phyloP scores from a whole-genome alignment of 129 eudicot genomes.

The Deinandra increscens region DNA sequence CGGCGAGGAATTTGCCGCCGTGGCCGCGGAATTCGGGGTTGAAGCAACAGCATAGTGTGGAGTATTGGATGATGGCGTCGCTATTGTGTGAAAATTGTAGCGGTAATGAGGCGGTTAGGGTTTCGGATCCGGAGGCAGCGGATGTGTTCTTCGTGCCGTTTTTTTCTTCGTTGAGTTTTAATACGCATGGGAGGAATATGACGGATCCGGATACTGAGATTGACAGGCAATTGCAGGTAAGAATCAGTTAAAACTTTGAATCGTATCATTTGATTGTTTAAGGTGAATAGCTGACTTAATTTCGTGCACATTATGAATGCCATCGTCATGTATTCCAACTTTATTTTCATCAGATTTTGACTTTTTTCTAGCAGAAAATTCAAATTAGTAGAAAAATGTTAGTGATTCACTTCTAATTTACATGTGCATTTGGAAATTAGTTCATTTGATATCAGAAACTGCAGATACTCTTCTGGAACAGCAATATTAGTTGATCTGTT shows the following conservation, averaged over 20 bases:
- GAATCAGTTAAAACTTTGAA: not conserved
- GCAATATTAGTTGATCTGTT: not conserved
- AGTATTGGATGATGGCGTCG: constrained; percentile 99
- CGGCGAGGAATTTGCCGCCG: constrained; percentile 56
- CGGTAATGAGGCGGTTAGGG: constrained; percentile 73
- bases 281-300: not conserved
- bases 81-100: constrained; percentile 39
- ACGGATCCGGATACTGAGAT: constrained; percentile 64
- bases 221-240: constrained; percentile 83
- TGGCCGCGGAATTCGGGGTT: constrained; percentile 74
- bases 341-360: not conserved
- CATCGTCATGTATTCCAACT: not conserved
- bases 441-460: not conserved
- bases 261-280: not conserved
- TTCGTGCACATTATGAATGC: constrained; percentile 3
- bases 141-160: constrained; percentile 92
- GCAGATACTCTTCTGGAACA: not conserved
- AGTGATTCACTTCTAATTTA: constrained; percentile 8
- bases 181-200: constrained; percentile 73
- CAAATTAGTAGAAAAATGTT: not conserved
- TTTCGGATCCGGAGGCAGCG: constrained; percentile 73
- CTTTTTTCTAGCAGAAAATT: not conserved
- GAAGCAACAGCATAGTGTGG: constrained; percentile 87
- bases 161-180: constrained; percentile 83
- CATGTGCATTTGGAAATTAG: constrained; percentile 6